Percentiles rank a stretch among this genome's conserved stretches.
Evolutionary conservation across 257 asterid genomes (phyloP).

Genomic region (Nicotiana tomentosiformis): DNA sequence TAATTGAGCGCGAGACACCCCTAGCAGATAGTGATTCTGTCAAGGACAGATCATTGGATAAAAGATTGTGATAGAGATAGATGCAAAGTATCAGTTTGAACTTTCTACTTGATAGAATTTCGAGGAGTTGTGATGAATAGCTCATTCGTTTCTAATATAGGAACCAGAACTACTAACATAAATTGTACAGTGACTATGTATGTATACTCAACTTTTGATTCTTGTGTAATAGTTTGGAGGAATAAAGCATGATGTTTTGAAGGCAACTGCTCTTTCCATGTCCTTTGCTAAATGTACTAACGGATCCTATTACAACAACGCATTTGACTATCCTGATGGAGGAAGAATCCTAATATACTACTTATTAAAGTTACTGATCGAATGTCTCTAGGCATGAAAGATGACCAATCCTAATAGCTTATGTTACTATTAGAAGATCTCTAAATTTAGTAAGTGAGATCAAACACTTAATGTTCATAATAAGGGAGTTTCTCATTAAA

Average conservation of each 20-base stretch:
- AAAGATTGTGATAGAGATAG: neutral
- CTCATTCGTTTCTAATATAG: neutral
- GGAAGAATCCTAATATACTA: too few relatives aligned
- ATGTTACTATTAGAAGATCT: too few relatives aligned
- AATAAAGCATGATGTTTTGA: neutral
- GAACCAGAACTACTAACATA: constrained; percentile 1
- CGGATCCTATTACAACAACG: neutral
- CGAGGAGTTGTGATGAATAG: neutral
- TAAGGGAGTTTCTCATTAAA: too few relatives aligned
- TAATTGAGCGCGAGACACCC: constrained; percentile 21
- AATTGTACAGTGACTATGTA: neutral
- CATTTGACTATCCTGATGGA: neutral
- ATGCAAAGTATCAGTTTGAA: neutral
- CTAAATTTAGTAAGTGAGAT: too few relatives aligned
- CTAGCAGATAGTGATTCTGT: constrained; percentile 19
- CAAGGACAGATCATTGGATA: neutral
- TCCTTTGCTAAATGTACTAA: neutral
- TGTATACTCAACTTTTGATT: neutral
- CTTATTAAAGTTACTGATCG: too few relatives aligned
- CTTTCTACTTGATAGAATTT: neutral
- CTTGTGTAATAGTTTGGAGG: neutral
- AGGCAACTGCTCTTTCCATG: neutral
- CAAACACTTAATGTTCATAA: too few relatives aligned
- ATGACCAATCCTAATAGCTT: too few relatives aligned
- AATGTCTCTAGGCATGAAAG: too few relatives aligned